Evolutionary conservation across 148 eudicot species (phyloP), one percentile per base, ranked within the genome.

Genomic region (Vaccinium vitisidaea): DNA sequence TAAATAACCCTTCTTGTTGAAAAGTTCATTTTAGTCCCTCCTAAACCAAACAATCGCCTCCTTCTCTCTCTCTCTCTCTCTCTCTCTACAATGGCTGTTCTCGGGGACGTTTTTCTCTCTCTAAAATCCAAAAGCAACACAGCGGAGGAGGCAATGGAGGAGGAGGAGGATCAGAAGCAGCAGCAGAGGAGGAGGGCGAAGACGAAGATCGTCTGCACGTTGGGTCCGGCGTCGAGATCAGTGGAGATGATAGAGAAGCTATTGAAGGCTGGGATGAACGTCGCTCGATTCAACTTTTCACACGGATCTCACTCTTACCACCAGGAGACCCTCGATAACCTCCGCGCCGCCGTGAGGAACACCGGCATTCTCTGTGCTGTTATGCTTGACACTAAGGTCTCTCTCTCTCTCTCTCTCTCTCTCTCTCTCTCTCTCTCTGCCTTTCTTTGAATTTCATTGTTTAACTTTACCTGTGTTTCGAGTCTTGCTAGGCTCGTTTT

Each of bases 191-290:
- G 48, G 82, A 84, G 82, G 86, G 77, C 86, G 8, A 84, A 84
- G 52, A 84, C 86, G 14, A 84, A 84, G 86, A 84, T 84, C 27
- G 86, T 84, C 53, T 84, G 86, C 63, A 84, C 86, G 15, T 12
- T 84, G n/a, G 86, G 86, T 8, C 86, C 86, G 5, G 81, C 82
- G 5, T 77, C 82, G 1, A 84, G 86, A 63, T 84, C 86, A 11
- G 86, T 84, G 61, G 77, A 77, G 82, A 84, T 84, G 86, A 61
- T 84, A 6, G 86, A 84, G 86, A 84, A 53, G 76, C 76, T 84
- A 18, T 21, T 84, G 6, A 79, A 12, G 63, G 86, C 82, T 1
- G 86, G 86, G 0, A 84, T 84, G 86, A 84, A 67, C 25, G 86
- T 84, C 1, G 86, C 86, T 30, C 77, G 86, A 8, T 84, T 84